A percentile compares a stretch with the other conserved stretches of the same genome.
These are phyloP conservation scores for Pouteria glomerata DNA, from an alignment of 148 eudicot genomes.

Conservation along the genomic window DNA sequence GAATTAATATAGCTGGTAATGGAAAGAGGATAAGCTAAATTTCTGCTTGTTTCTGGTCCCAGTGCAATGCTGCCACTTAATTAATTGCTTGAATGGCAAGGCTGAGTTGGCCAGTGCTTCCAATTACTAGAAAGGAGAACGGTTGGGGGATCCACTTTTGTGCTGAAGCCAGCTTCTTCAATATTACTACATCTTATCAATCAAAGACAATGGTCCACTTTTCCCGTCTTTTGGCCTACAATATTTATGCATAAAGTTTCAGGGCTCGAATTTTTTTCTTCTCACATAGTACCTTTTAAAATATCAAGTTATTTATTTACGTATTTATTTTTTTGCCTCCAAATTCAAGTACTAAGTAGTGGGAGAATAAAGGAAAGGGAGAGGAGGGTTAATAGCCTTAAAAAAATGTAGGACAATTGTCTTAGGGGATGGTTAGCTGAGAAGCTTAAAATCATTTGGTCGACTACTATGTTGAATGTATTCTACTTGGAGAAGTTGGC, in stretches of 20 bases:
- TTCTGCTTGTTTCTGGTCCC: background rate
- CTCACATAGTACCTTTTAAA: background rate
- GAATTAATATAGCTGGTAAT: background rate
- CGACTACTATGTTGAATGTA: too few relatives aligned
- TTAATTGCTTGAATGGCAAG: background rate
- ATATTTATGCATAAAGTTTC: background rate
- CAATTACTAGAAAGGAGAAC: background rate
- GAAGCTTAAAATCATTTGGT: too few relatives aligned
- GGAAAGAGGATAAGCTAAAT: background rate
- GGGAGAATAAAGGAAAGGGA: too few relatives aligned
- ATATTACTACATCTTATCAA: background rate
- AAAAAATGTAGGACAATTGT: too few relatives aligned
- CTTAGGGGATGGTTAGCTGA: too few relatives aligned
- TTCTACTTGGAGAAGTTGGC: too few relatives aligned
- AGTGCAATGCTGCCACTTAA: background rate
- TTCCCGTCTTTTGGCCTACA: background rate
- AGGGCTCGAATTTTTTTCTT: background rate
- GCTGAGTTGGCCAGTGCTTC: background rate
- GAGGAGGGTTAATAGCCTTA: too few relatives aligned
- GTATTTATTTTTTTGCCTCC: too few relatives aligned
- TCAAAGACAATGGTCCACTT: background rate
- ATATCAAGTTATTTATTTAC: too few relatives aligned
- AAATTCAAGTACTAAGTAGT: too few relatives aligned
- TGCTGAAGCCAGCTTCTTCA: too few relatives aligned
- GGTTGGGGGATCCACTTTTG: background rate